Evolutionary conservation across 768 basidiomycete genomes (phyloP), one percentile per base, ranked within the genome.

Genomic region (Tricholoma sp.): DNA sequence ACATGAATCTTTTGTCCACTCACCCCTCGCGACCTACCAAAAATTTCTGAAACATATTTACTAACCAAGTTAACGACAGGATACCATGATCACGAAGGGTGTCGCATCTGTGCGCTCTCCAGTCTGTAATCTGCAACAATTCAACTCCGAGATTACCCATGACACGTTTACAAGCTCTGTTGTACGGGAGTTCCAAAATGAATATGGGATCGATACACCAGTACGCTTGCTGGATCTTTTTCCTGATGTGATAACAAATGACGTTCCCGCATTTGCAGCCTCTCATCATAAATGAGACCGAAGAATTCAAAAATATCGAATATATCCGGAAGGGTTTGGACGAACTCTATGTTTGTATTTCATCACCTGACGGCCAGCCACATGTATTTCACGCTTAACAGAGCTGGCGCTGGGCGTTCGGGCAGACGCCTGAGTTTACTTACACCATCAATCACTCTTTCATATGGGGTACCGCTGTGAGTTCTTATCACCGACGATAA

Each of bases 321-420:
- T 85, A 88, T 64, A 87, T 97, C 15, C 74, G 71, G 56, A 68
- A 78, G 28, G 89, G 90, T 6, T 86, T 91, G 68, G 70, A 74
- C 0, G 93, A 96, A 66, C 74, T 99, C 52, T 79, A 75, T 62
- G 92, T 88, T 59, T 33, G 82, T 70, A 18, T 41, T 24, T 36
- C 28, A 36, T 20, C 29, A 44, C 17, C 33, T 37, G 17, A 12
- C 11, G 12, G 15, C 32, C 45, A 13, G 24, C 20, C 12, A 24
- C 44, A 36, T 52, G 50, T 44, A 15, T 53, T 57, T 20, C 24
- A 53, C 18, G n/a, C 33, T 29, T 18, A 36, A 11, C 63, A 95
- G 94, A 86, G 80, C 33, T 98, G 97, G 97, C 81, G 91, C 18
- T 98, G 95, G 94, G 76, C 81, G 12, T 97, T 85, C 64, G 96